Conservation (phyloP, 352 stramenopile species). For the Halophytophthora polymorphica region DNA sequence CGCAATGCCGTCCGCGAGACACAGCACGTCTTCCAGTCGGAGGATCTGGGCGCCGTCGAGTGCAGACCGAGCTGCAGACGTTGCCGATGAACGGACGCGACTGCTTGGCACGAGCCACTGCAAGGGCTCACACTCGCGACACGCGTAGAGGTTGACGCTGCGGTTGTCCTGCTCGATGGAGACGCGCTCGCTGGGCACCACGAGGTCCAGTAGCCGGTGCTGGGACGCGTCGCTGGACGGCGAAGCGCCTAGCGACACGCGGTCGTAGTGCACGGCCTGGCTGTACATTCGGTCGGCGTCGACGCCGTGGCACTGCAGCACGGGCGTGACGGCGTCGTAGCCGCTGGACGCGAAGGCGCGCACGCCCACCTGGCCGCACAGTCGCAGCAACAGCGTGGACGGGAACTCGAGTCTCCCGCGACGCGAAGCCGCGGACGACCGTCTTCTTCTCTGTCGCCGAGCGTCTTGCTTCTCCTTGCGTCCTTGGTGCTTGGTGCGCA, state of each 20-base stretch:
- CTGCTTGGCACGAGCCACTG: slow-evolving; percentile 10
- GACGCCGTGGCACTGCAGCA: slow-evolving; percentile 31
- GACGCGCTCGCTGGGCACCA: slow-evolving; percentile 17
- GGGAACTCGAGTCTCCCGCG: slow-evolving; percentile 24
- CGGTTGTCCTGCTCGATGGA: slow-evolving; percentile 21
- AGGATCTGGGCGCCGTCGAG: slow-evolving; percentile 12
- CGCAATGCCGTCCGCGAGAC: slow-evolving; percentile 12
- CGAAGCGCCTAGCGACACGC: slow-evolving; percentile 12
- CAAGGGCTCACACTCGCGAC: slow-evolving; percentile 16
- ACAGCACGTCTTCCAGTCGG: slow-evolving; percentile 33
- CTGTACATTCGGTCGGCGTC: slow-evolving; percentile 4
- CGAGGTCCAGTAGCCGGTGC: slow-evolving; percentile 20
- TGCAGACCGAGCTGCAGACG: neutral
- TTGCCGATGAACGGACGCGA: neutral
- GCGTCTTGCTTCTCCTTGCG: slow-evolving; percentile 8
- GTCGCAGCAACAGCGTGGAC: slow-evolving; percentile 40
- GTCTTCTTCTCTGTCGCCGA: slow-evolving; percentile 6
- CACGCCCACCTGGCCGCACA: slow-evolving; percentile 33
- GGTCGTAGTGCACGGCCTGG: slow-evolving; percentile 20
- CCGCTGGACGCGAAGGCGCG: slow-evolving; percentile 39
- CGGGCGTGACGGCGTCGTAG: slow-evolving; percentile 39
- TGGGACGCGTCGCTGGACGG: neutral
- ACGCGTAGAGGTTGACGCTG: slow-evolving; percentile 33
- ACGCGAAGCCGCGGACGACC: slow-evolving; percentile 5
- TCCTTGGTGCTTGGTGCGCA: neutral